Evolutionary conservation across 495 filamentous ascomycete species (phyloP).

Genomic region (Daldinia decipiens): DNA sequence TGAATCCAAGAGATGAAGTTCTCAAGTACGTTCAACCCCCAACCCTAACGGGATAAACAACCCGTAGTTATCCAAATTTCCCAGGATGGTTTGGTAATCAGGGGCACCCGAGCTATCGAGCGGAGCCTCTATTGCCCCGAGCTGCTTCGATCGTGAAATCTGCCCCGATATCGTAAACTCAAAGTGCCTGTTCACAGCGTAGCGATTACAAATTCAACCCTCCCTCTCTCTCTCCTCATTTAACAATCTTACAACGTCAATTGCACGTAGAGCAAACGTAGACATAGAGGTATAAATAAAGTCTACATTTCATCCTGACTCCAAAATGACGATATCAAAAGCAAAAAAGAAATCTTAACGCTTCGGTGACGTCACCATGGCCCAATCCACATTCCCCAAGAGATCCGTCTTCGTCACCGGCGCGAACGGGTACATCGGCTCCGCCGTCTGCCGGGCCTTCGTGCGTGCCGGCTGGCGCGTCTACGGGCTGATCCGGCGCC

Average conservation of each 20-base stretch:
- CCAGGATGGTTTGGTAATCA: neutral
- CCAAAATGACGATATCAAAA: slow-evolving; percentile 1
- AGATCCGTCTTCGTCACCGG: slow-evolving; percentile 55
- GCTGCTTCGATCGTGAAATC: neutral
- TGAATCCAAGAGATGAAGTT: neutral
- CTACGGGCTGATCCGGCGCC: slow-evolving; percentile 52
- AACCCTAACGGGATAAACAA: neutral
- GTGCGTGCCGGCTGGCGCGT: slow-evolving; percentile 52
- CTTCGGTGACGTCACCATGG: slow-evolving; percentile 11
- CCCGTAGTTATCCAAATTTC: neutral
- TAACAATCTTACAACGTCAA: neutral
- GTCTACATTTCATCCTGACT: slow-evolving; percentile 1
- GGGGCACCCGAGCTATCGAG: neutral
- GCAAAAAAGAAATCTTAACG: neutral
- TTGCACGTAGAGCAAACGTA: neutral
- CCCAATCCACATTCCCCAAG: slow-evolving; percentile 8
- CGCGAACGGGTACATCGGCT: slow-evolving; percentile 57
- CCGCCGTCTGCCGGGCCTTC: slow-evolving; percentile 54
- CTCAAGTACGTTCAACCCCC: neutral
- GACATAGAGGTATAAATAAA: neutral
- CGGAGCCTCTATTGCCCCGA: slow-evolving; percentile 30
- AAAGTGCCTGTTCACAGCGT: neutral
- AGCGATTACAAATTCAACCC: neutral
- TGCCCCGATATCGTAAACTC: neutral
- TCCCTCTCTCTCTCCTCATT: too few species aligned